phyloP scores from a whole-genome alignment of 1,139 yeast genomes.

The Pichia sp. region DNA sequence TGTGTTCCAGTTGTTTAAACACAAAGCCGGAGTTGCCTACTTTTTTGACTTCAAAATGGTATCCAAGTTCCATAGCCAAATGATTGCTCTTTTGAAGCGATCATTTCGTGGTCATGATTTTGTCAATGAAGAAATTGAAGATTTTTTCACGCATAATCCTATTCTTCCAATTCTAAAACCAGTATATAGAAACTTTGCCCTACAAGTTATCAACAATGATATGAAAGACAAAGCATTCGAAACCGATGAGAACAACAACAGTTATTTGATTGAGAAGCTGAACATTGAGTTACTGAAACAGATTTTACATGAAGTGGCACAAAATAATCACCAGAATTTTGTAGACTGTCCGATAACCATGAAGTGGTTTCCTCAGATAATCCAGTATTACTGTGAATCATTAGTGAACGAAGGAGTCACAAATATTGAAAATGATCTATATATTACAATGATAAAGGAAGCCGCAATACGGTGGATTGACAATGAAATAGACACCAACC shows the following conservation, averaged over 20 bases:
- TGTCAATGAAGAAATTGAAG: slow-evolving; percentile 19
- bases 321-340: neutral
- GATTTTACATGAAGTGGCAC: slow-evolving; percentile 5
- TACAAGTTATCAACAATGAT: slow-evolving; percentile 15
- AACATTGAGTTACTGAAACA: slow-evolving; percentile 1
- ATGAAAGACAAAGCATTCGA: neutral
- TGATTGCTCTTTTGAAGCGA: slow-evolving; percentile 24
- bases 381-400: slow-evolving; percentile 21
- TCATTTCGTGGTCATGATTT: slow-evolving; percentile 17
- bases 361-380: slow-evolving; percentile 24
- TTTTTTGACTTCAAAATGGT: slow-evolving; percentile 10
- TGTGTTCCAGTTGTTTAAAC: slow-evolving; percentile 6
- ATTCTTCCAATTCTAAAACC: slow-evolving; percentile 27
- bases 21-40: slow-evolving; percentile 9
- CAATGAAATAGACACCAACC: slow-evolving; percentile 11
- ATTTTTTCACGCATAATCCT: slow-evolving; percentile 25
- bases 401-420: slow-evolving; percentile 17
- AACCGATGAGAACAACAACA: neutral
- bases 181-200: slow-evolving; percentile 14
- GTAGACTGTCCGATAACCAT: slow-evolving; percentile 19
- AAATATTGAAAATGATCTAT: slow-evolving; percentile 22
- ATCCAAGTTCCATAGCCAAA: slow-evolving; percentile 20
- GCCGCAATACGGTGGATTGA: slow-evolving; percentile 22
- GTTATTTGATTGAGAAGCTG: neutral
- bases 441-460: slow-evolving; percentile 18